These are phyloP conservation scores for Entomortierella lignicola DNA, from an alignment of 192 early-diverging fungal genomes.

Conservation along the genomic window DNA sequence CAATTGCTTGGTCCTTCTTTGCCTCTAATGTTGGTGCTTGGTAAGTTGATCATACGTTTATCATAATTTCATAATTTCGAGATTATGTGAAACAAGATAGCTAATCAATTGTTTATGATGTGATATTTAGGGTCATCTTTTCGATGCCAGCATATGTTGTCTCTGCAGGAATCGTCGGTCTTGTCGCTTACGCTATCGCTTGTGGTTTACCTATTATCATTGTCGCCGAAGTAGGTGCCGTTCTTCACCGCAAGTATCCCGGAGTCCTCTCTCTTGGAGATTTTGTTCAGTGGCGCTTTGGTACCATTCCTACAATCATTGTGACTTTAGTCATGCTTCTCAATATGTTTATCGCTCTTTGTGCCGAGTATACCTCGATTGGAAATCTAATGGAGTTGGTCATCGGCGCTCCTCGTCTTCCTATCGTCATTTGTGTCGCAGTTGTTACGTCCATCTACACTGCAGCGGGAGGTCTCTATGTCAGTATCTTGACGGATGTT, in stretches of 20 bases:
- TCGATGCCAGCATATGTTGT: conserved; percentile 73
- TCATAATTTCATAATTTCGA: not conserved
- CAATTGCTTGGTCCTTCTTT: conserved; percentile 56
- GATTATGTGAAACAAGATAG: not conserved
- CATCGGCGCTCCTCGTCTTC: conserved; percentile 66
- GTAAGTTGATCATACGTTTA: conserved; percentile 4
- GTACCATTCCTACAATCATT: conserved; percentile 67
- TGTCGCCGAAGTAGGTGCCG: conserved; percentile 68
- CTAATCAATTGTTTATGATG: not conserved
- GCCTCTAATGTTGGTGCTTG: conserved; percentile 47
- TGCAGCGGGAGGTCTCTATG: conserved; percentile 73
- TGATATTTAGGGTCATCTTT: conserved; percentile 67
- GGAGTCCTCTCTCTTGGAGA: conserved; percentile 73
- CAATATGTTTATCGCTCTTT: conserved; percentile 70
- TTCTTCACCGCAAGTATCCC: conserved; percentile 67
- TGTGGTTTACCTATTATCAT: conserved; percentile 69
- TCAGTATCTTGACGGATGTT: conserved; percentile 74
- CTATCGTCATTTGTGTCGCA: conserved; percentile 68
- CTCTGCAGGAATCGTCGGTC: conserved; percentile 72
- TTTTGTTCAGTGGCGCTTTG: conserved; percentile 73
- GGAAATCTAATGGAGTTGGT: conserved; percentile 66
- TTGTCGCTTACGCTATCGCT: conserved; percentile 73
- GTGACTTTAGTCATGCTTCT: conserved; percentile 69
- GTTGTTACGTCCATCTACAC: conserved; percentile 76
- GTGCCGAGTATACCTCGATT: conserved; percentile 76